Evolutionary conservation across 495 filamentous ascomycete genomes (phyloP), one percentile per base, ranked within the genome.

Genomic region (Podospora pseudocomata): DNA sequence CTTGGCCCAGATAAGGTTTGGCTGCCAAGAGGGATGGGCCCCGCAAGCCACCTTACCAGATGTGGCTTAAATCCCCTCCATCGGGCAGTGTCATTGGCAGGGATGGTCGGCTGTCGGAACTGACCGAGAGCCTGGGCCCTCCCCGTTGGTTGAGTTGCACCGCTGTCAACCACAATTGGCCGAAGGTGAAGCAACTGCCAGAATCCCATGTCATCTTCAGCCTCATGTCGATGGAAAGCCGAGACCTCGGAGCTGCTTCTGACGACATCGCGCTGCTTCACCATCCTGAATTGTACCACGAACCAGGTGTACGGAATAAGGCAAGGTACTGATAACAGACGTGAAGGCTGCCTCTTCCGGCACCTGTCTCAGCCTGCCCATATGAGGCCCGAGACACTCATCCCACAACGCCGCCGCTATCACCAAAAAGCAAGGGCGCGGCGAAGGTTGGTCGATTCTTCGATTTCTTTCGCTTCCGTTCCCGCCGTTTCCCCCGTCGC

Each of bases 171-270:
- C 30, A 5, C 30, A 32, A 32, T 32, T 32, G 30, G 30, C 30
- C 30, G 30, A 32, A 32, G 30, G 30, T 32, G 30, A 32, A 32
- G 30, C 30, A 32, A 11, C 39, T 49, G 13, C 39, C 39, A 49
- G 39, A 49, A 49, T 49, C 39, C 39, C 39, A 49, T 49, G 39
- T 49, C 55, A 2, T 58, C 55, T 20, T 58, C 55, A 58, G 55
- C 55, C 55, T 58, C 55, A 58, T 18, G 39, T 49, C 55, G 55
- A 58, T 58, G n/a, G 55, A 58, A 58, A 11, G n/a, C 55, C 55
- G 55, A 58, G 23, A 58, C 55, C 55, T 15, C 55, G 6, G 55
- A 58, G n/a, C 6, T 23, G n/a, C 55, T 58, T 19, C 18, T 58
- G 55, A 20, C 55, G 55, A 58, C 23, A 58, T 58, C 23, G 55